Percentiles rank a stretch among this genome's conserved stretches.
Evolutionary conservation across 345 rosid species (phyloP).

Genomic region (Syzygium aqueum): DNA sequence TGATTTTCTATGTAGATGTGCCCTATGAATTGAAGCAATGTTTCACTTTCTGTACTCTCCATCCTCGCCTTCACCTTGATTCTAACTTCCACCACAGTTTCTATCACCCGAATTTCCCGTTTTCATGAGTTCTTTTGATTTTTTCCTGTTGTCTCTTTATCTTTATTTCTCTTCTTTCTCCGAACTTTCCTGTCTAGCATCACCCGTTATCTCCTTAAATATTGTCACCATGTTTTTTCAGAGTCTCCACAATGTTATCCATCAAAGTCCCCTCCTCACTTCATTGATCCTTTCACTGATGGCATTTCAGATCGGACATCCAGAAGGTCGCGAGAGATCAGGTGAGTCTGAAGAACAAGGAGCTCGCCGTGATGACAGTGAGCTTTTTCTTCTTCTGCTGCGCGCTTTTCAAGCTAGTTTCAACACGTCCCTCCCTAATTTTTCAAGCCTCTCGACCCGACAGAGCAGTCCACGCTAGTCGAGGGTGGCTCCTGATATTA

Average conservation of each 20-base stretch:
- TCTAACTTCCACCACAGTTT: background rate
- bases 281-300: background rate
- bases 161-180: background rate
- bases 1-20: background rate
- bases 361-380: slow-evolving; percentile 45
- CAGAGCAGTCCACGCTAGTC: slow-evolving; percentile 27
- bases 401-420: slow-evolving; percentile 53
- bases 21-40: background rate
- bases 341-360: slow-evolving; percentile 56
- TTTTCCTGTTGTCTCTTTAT: background rate
- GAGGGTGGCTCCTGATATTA: slow-evolving; percentile 72
- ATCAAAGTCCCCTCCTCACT: background rate
- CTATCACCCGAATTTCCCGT: background rate
- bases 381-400: slow-evolving; percentile 57
- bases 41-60: background rate
- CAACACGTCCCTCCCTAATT: slow-evolving; percentile 20
- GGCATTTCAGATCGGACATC: slow-evolving; percentile 42
- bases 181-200: background rate
- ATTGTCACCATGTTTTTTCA: background rate
- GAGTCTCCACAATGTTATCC: background rate
- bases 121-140: background rate
- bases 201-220: background rate
- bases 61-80: background rate
- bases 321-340: slow-evolving; percentile 50
- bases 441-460: slow-evolving; percentile 20